Evolutionary conservation across 352 stramenopile species (phyloP).

Genomic region (Poterioochromonas sp.): DNA sequence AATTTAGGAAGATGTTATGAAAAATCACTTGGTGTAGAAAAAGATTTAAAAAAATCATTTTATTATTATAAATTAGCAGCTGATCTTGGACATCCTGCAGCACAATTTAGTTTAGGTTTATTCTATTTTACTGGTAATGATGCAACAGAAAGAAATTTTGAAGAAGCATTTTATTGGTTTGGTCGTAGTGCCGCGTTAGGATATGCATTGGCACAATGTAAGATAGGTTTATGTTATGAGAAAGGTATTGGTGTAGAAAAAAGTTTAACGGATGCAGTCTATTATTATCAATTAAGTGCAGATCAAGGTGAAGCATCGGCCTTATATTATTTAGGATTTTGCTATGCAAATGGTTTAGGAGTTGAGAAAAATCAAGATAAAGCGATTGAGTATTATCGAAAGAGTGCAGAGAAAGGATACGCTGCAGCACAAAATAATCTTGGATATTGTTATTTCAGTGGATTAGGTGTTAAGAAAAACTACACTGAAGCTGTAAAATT

Average conservation of each 20-base stretch:
- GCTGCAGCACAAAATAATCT: not conserved
- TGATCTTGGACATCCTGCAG: not conserved
- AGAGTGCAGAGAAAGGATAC: not conserved
- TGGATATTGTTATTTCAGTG: conserved; percentile 3
- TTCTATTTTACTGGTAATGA: not conserved
- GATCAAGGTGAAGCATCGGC: not conserved
- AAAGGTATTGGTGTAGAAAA: not conserved
- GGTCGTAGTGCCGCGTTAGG: not conserved
- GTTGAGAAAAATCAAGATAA: not conserved
- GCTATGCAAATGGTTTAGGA: not conserved
- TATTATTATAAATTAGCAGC: not conserved
- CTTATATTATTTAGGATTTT: not conserved
- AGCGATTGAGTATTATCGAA: not conserved
- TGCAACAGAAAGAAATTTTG: not conserved
- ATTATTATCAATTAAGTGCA: not conserved
- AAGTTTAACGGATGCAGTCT: not conserved
- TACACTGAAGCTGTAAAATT: not conserved
- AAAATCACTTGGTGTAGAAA: not conserved
- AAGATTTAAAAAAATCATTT: not conserved
- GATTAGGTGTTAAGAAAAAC: not conserved
- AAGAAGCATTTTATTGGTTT: not conserved
- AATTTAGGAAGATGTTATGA: conserved; percentile 4
- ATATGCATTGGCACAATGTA: not conserved
- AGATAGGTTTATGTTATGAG: not conserved
- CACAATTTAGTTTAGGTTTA: not conserved